Conservation (phyloP, 306 rosid species). For the Fragaria nilgerrensis region DNA sequence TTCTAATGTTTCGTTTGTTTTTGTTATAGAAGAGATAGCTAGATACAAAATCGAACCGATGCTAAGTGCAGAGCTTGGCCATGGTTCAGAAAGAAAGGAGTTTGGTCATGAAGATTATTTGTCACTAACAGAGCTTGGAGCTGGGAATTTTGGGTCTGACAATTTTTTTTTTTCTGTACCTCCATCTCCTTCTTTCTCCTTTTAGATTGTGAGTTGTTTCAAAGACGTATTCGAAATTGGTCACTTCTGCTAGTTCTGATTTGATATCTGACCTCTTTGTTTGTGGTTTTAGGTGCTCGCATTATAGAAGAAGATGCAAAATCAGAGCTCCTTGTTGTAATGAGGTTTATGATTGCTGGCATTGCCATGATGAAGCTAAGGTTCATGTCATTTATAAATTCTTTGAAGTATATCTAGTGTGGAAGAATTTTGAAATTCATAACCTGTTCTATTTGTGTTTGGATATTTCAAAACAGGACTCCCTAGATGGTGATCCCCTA, state of each 20-base stretch:
- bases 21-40: neutral
- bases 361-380: slow-evolving; percentile 78
- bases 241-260: neutral
- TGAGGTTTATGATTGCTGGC: slow-evolving; percentile 62
- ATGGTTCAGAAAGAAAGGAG: slow-evolving; percentile 10
- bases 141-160: slow-evolving; percentile 50
- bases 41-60: slow-evolving; percentile 1
- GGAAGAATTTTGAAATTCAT: neutral
- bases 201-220: neutral
- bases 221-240: neutral
- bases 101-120: slow-evolving; percentile 2
- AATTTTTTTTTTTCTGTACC: neutral
- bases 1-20: neutral
- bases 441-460: neutral
- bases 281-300: slow-evolving; percentile 43
- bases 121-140: slow-evolving; percentile 23
- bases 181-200: neutral
- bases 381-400: slow-evolving; percentile 15
- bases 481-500: slow-evolving; percentile 30
- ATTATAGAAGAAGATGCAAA: slow-evolving; percentile 72
- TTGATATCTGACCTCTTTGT: neutral
- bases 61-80: neutral
- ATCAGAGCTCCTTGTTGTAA: slow-evolving; percentile 70
- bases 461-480: slow-evolving; percentile 39
- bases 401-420: neutral